Evolutionary conservation across 169 alveolate species (phyloP).

Genomic region (Plasmodium vivax): DNA sequence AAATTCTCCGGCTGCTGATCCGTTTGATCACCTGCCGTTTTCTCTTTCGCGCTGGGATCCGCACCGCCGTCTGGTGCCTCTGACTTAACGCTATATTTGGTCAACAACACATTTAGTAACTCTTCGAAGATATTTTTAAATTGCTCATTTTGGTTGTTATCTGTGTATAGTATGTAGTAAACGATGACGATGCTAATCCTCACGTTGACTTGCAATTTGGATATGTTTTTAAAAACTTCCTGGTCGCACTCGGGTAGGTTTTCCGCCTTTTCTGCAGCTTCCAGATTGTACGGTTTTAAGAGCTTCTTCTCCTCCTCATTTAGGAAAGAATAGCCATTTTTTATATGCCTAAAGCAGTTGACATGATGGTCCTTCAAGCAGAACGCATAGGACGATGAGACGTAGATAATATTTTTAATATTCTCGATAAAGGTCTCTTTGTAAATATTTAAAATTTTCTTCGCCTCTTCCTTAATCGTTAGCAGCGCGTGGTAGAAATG

Average conservation of each 20-base stretch:
- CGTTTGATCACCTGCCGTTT: neutral
- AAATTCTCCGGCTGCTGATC: neutral
- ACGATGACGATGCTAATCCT: conserved; percentile 67
- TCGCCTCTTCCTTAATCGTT: conserved; percentile 70
- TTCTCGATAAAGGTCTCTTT: conserved; percentile 75
- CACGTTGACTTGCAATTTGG: conserved; percentile 58
- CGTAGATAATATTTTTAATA: conserved; percentile 71
- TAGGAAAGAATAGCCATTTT: conserved; percentile 53
- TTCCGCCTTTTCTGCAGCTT: neutral
- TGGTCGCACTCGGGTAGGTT: neutral
- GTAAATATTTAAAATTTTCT: conserved; percentile 66
- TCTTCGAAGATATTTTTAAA: conserved; percentile 61
- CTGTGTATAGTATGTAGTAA: conserved; percentile 45
- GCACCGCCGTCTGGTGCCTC: neutral
- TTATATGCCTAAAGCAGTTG: conserved; percentile 64
- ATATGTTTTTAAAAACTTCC: conserved; percentile 29
- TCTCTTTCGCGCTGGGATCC: neutral
- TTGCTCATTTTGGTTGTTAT: conserved; percentile 57
- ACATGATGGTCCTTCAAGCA: conserved; percentile 44
- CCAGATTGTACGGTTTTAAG: conserved; percentile 16
- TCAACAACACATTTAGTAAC: conserved; percentile 39
- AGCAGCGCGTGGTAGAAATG: conserved; percentile 65
- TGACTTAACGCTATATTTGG: conserved; percentile 30
- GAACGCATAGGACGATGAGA: conserved; percentile 72
- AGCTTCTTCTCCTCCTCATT: conserved; percentile 43